Conservation (phyloP, 306 rosid species). For the Fagus sylvatica region DNA sequence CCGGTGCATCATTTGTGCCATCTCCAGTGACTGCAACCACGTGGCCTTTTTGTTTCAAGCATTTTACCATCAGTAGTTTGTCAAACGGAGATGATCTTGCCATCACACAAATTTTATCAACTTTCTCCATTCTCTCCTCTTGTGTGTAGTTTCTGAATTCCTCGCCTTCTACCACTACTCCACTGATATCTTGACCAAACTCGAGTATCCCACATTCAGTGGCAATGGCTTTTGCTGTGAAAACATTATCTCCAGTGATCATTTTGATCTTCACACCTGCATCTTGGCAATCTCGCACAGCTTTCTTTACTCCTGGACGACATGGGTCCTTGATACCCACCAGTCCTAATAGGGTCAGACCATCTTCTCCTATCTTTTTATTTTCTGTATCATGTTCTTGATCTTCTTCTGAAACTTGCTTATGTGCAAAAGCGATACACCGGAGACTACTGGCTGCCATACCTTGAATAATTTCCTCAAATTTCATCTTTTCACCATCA, state of each 20-base stretch:
- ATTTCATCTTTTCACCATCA: conserved; percentile 6
- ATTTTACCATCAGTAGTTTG: conserved; percentile 37
- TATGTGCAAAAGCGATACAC: conserved; percentile 44
- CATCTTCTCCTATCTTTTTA: conserved; percentile 6
- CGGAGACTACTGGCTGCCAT: conserved; percentile 40
- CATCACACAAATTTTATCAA: conserved; percentile 34
- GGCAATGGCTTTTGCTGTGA: conserved; percentile 39
- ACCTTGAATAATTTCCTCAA: conserved; percentile 31
- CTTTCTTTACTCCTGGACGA: conserved; percentile 17
- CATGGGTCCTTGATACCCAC: conserved; percentile 38
- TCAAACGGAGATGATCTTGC: conserved; percentile 40
- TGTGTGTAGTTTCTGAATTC: conserved; percentile 32
- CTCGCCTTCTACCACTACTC: conserved; percentile 31
- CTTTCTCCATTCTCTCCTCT: conserved; percentile 32
- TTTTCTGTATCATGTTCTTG: background rate
- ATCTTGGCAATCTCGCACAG: conserved; percentile 31
- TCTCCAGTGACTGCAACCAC: conserved; percentile 34
- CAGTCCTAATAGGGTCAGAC: conserved; percentile 27
- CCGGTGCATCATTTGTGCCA: conserved; percentile 37
- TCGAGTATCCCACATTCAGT: conserved; percentile 32
- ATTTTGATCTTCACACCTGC: conserved; percentile 28
- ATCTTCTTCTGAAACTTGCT: conserved; percentile 5
- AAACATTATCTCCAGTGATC: conserved; percentile 34
- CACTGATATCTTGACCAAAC: conserved; percentile 1
- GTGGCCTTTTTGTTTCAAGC: conserved; percentile 39